phyloP scores from a whole-genome alignment of 106 monocot species.

The Gastrodia elata region DNA sequence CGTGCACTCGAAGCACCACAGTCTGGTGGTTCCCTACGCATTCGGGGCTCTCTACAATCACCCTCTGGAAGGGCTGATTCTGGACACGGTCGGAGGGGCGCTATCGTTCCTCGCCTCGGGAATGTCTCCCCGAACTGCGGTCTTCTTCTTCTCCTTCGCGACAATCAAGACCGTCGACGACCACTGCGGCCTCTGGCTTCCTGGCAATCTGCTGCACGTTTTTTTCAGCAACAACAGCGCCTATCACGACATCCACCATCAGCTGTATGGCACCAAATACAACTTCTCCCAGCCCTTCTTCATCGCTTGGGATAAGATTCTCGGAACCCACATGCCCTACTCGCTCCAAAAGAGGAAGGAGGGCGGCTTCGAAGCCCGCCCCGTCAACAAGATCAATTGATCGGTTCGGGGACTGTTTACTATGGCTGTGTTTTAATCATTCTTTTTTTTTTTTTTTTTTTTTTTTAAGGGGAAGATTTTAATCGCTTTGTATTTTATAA shows the following conservation, averaged over 20 bases:
- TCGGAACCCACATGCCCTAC: slow-evolving; percentile 33
- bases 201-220: slow-evolving; percentile 8
- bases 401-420: background rate
- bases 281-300: slow-evolving; percentile 39
- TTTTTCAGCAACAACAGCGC: slow-evolving; percentile 17
- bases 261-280: slow-evolving; percentile 25
- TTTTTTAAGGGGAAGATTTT: too few relatives aligned
- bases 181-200: slow-evolving; percentile 19
- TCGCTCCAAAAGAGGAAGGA: slow-evolving; percentile 25
- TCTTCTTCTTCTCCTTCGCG: slow-evolving; percentile 16
- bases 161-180: slow-evolving; percentile 8
- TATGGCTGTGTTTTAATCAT: slow-evolving; percentile 15
- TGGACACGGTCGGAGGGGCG: slow-evolving; percentile 1
- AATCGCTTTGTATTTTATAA: too few relatives aligned
- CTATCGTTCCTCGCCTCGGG: slow-evolving; percentile 9
- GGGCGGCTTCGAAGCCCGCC: slow-evolving; percentile 28
- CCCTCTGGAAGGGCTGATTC: slow-evolving; percentile 4
- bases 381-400: slow-evolving; percentile 11
- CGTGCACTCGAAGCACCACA: slow-evolving; percentile 22
- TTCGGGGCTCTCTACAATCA: slow-evolving; percentile 15
- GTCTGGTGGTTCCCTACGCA: slow-evolving; percentile 13
- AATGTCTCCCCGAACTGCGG: slow-evolving; percentile 11
- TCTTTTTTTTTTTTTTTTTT: too few relatives aligned
- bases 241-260: slow-evolving; percentile 18
- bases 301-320: slow-evolving; percentile 29